These are phyloP conservation scores for Graphilbum fragrans DNA, from an alignment of 2,329 filamentous ascomycete species.

Conservation along the genomic window DNA sequence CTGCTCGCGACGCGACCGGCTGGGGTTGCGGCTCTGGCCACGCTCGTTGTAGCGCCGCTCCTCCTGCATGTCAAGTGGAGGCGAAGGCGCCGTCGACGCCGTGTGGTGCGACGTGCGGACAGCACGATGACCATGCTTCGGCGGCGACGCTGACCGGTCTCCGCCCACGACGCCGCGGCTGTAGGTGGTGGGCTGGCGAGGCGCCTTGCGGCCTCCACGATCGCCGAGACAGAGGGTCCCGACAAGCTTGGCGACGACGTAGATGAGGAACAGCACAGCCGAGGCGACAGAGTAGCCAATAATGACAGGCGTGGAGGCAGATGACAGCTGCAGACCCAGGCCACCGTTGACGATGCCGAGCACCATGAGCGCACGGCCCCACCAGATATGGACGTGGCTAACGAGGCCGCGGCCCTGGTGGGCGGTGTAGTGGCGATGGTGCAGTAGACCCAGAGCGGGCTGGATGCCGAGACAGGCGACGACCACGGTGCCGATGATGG, in stretches of 20 bases:
- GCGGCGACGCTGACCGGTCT: too few species aligned
- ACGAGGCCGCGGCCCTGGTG: slow-evolving; percentile 33
- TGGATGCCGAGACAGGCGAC: slow-evolving; percentile 43
- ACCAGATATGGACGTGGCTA: slow-evolving; percentile 50
- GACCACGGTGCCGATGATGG: slow-evolving; percentile 42
- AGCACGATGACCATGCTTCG: too few species aligned
- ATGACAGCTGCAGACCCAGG: slow-evolving; percentile 41
- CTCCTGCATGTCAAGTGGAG: too few species aligned
- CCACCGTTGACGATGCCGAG: slow-evolving; percentile 53
- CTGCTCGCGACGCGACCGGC: too few species aligned
- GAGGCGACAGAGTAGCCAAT: slow-evolving; percentile 46
- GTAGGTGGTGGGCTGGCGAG: too few species aligned
- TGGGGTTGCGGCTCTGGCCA: too few species aligned
- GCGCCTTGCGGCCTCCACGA: too few species aligned
- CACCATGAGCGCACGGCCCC: slow-evolving; percentile 43
- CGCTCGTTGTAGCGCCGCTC: too few species aligned
- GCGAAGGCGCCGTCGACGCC: too few species aligned
- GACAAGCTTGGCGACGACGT: slow-evolving; percentile 22
- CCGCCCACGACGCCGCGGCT: too few species aligned
- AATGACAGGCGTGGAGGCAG: slow-evolving; percentile 25
- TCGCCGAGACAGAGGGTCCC: not conserved
- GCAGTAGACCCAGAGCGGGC: slow-evolving; percentile 42
- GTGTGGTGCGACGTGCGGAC: too few species aligned
- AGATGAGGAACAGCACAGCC: slow-evolving; percentile 32
- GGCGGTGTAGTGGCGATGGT: slow-evolving; percentile 42